Evolutionary conservation across 306 rosid species (phyloP).

Genomic region (Ochetophila trinervis): DNA sequence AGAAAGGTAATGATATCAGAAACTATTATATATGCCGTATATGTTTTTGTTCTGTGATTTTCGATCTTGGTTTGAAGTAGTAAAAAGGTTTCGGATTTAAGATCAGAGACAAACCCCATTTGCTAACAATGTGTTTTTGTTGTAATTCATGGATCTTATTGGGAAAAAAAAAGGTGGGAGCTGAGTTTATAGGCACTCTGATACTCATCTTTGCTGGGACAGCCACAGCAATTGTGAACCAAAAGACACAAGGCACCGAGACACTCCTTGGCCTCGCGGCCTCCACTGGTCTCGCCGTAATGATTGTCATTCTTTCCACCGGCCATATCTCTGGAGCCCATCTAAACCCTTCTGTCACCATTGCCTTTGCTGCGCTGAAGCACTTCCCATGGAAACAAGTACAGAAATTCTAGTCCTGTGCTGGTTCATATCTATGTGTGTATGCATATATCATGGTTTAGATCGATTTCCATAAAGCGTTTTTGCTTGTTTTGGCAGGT

Average conservation of each 20-base stretch:
- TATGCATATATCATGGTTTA: no score
- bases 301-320: constrained; percentile 69
- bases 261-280: constrained; percentile 68
- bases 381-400: constrained; percentile 90
- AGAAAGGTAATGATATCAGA: constrained; percentile 46
- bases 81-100: constrained; percentile 1
- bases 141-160: constrained; percentile 5
- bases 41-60: neutral
- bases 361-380: constrained; percentile 81
- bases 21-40: neutral
- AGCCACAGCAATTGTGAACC: constrained; percentile 73
- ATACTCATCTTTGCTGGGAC: constrained; percentile 70
- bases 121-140: neutral
- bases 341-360: constrained; percentile 82
- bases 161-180: constrained; percentile 60
- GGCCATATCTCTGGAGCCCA: constrained; percentile 93
- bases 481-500: constrained; percentile 38
- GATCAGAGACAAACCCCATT: constrained; percentile 6
- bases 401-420: neutral
- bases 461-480: no score
- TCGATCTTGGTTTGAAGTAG: neutral
- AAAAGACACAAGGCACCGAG: constrained; percentile 58
- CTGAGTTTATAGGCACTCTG: constrained; percentile 81
- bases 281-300: constrained; percentile 72
- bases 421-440: no score